Percentiles rank a stretch among this genome's conserved stretches.
phyloP scores from a whole-genome alignment of 352 stramenopile species.

The Elongisporangium prolatum region DNA sequence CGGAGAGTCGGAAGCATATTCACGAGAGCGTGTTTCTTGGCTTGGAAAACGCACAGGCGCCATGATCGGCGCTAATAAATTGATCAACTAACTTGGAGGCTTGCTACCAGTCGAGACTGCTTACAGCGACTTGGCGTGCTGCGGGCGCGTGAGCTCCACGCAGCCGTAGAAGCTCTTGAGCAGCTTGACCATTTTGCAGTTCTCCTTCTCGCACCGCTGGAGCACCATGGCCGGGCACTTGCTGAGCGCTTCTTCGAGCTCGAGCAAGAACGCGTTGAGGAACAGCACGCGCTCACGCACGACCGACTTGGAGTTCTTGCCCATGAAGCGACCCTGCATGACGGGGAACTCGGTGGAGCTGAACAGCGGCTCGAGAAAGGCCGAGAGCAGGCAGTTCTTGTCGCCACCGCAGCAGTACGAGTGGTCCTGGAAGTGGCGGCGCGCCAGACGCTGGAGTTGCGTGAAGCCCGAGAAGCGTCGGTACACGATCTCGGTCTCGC shows the following conservation, averaged over 20 bases:
- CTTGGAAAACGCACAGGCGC: not conserved
- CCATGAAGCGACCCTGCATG: slow-evolving; percentile 60
- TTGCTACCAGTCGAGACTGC: not conserved
- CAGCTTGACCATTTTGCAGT: slow-evolving; percentile 80
- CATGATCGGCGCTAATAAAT: slow-evolving; percentile 10
- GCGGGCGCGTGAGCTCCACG: slow-evolving; percentile 33
- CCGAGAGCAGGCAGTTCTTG: slow-evolving; percentile 57
- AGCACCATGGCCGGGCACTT: slow-evolving; percentile 75
- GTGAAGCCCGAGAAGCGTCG: slow-evolving; percentile 83
- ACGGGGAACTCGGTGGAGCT: slow-evolving; percentile 68
- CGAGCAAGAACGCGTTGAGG: slow-evolving; percentile 76
- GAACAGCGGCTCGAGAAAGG: slow-evolving; percentile 69
- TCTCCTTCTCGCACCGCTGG: slow-evolving; percentile 70
- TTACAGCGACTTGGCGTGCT: slow-evolving; percentile 52
- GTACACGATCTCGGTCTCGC: slow-evolving; percentile 67
- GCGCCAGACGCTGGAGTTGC: slow-evolving; percentile 71
- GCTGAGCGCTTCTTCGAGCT: slow-evolving; percentile 68
- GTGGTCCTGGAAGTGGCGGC: slow-evolving; percentile 63
- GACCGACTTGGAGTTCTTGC: slow-evolving; percentile 80
- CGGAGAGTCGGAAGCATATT: not conserved
- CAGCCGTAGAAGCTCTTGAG: slow-evolving; percentile 86
- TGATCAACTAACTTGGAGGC: slow-evolving; percentile 10
- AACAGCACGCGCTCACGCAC: slow-evolving; percentile 75
- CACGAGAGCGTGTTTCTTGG: not conserved
- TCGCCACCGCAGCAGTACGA: slow-evolving; percentile 62